These are phyloP conservation scores for Mastigamoeba balamuthi DNA, from an alignment of 78 protist species.

Conservation along the genomic window DNA sequence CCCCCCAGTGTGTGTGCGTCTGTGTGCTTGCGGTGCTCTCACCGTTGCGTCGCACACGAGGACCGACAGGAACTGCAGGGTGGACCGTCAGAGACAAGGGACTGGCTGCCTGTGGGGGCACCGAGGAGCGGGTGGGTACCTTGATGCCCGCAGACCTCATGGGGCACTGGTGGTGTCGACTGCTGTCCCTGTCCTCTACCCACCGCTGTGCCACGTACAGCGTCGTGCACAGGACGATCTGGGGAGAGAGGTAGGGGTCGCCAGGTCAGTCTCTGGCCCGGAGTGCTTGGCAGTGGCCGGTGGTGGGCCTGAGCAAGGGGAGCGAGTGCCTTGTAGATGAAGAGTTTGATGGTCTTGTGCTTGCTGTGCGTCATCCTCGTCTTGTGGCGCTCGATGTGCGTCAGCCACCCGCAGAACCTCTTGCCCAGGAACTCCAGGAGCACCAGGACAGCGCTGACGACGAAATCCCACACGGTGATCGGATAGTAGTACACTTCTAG, in stretches of 20 bases:
- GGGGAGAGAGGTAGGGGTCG: not conserved
- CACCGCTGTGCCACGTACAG: not conserved
- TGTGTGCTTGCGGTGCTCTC: too few relatives aligned
- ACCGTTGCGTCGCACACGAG: too few relatives aligned
- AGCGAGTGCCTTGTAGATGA: not conserved
- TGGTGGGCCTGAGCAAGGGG: too few relatives aligned
- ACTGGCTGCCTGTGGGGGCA: too few relatives aligned
- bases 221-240: not conserved
- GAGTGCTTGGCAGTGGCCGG: too few relatives aligned
- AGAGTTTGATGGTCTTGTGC: not conserved
- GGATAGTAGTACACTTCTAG: too few relatives aligned
- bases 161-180: not conserved
- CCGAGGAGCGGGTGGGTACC: too few relatives aligned
- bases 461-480: not conserved
- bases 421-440: not conserved
- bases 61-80: too few relatives aligned
- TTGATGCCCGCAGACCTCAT: not conserved
- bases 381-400: not conserved
- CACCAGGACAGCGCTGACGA: not conserved
- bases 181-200: not conserved
- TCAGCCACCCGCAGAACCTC: not conserved
- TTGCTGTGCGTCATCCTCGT: not conserved
- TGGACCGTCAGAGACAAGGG: too few relatives aligned
- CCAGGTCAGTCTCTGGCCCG: too few relatives aligned
- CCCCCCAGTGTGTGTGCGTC: too few relatives aligned